These are phyloP conservation scores for Magnaporthales sp. DNA, from an alignment of 2,329 filamentous ascomycete genomes.

Conservation along the genomic window DNA sequence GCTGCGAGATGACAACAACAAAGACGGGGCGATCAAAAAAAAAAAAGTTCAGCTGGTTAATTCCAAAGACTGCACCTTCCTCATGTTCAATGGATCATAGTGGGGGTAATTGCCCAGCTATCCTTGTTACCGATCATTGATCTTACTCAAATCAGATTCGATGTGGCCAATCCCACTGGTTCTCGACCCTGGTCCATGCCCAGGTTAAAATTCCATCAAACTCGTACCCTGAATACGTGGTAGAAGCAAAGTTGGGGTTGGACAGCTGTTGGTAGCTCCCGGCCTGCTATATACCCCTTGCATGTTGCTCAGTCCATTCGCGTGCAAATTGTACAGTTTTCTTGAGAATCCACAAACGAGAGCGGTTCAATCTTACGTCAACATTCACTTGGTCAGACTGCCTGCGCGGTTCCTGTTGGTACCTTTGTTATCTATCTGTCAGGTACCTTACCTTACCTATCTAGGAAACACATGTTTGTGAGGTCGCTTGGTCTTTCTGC, in stretches of 20 bases:
- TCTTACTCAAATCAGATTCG: not conserved
- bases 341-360: not conserved
- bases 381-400: not conserved
- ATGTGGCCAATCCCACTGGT: not conserved
- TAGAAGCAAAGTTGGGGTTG: not conserved
- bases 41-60: not conserved
- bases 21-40: not conserved
- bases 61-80: not conserved
- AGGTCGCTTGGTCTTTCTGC: not conserved
- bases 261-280: not conserved
- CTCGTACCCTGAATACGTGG: not conserved
- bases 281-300: not conserved
- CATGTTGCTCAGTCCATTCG: not conserved
- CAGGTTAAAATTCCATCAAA: not conserved
- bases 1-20: not conserved
- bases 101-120: not conserved
- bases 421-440: no score
- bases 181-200: not conserved
- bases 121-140: not conserved
- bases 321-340: not conserved
- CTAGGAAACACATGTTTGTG: not conserved
- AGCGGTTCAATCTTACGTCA: not conserved
- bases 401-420: not conserved
- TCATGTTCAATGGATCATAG: not conserved
- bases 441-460: no score